Evolutionary conservation across 768 basidiomycete species (phyloP), one percentile per base, ranked within the genome.

Genomic region (Gymnopilus junonius): DNA sequence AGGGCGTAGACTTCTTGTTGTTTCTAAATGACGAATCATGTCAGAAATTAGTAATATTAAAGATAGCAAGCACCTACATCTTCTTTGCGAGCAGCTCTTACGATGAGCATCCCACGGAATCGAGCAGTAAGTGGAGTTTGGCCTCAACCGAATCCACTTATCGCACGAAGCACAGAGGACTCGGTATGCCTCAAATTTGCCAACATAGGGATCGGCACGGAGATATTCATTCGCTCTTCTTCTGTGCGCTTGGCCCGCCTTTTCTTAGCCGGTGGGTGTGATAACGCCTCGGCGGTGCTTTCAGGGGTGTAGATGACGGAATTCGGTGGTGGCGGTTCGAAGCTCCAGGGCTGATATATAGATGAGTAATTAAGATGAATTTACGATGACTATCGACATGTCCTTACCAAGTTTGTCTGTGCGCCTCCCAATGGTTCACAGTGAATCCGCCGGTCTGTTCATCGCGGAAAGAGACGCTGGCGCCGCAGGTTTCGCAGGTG

Each of bases 21-120:
- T 77, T 82, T 1, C 79, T 79, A 46, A 23, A 23, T 32, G n/a
- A 45, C 53, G 20, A 46, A 58, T 62, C 67, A 60, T 57, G 48
- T 20, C 31, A 39, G 23, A 62, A 57, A 42, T 50, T 15, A 37
- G 23, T 40, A 55, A 29, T 27, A 27, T 29, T 39, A 65, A 46
- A 46, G 42, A 42, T 48, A 2, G 17, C 15, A 50, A 59, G 29
- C 65, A 79, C 87, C 63, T 71, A 90, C 91, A 86, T 83, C 74
- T 91, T 90, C 78, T 91, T 92, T 1, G 90, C 87, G 48, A 93
- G 75, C 91, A 93, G 71, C 89, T 91, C 78, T 92, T 93, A 42
- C 92, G 80, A 70, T 93, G 92, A 3, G 92, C 91, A 71, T 93
- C 91, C 92, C 92, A 93, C 0, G 92, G 92, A 58, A 93, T 93